phyloP scores from a whole-genome alignment of 2,329 filamentous ascomycete genomes.

The Chaetomiaceae sp. region DNA sequence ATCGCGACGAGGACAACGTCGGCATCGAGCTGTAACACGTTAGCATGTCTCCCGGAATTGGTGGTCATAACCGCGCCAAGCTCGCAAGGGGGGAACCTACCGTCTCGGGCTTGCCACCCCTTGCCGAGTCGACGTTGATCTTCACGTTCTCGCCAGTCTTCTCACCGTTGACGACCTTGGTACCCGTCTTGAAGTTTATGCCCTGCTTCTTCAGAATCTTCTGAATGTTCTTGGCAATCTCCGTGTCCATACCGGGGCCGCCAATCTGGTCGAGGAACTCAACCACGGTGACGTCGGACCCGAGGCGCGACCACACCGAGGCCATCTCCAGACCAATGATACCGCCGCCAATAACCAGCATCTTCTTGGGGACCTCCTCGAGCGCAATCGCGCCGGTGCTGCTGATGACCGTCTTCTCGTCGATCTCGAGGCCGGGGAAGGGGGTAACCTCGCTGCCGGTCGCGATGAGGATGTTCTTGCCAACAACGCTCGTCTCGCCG shows the following conservation, averaged over 20 bases:
- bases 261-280: slow-evolving; percentile 96
- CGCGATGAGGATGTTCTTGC: slow-evolving; percentile 97
- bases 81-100: slow-evolving; percentile 46
- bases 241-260: slow-evolving; percentile 92
- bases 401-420: slow-evolving; percentile 95
- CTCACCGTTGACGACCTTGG: slow-evolving; percentile 87
- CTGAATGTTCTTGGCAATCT: slow-evolving; percentile 85
- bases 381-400: slow-evolving; percentile 92
- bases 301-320: slow-evolving; percentile 93
- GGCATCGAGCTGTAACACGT: slow-evolving; percentile 64
- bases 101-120: slow-evolving; percentile 91
- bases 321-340: slow-evolving; percentile 99
- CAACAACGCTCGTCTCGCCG: slow-evolving; percentile 77
- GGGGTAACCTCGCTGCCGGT: slow-evolving; percentile 93
- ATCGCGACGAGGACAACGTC: slow-evolving; percentile 97
- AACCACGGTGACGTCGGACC: slow-evolving; percentile 91
- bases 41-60: not conserved
- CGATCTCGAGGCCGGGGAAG: slow-evolving; percentile 91
- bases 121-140: slow-evolving; percentile 82
- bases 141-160: slow-evolving; percentile 69
- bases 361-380: slow-evolving; percentile 85
- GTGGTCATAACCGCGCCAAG: not conserved
- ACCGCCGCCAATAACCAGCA: slow-evolving; percentile 95
- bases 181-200: slow-evolving; percentile 96
- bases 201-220: slow-evolving; percentile 96